Evolutionary conservation across 2,329 filamentous ascomycete species (phyloP), one percentile per base, ranked within the genome.

Genomic region (Epichloe typhina): DNA sequence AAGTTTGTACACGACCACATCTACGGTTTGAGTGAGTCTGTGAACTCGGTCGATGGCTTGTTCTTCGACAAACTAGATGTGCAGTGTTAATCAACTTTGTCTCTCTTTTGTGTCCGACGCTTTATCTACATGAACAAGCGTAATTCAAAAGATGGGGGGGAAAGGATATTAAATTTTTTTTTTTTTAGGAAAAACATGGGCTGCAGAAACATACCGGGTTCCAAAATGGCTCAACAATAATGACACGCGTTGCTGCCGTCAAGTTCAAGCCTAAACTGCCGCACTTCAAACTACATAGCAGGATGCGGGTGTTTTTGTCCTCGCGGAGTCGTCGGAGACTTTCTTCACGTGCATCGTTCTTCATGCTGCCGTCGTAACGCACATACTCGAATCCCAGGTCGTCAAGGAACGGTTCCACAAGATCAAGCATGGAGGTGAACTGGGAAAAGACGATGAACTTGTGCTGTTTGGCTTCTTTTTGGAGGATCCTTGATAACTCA

Each of bases 361-460:
- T 81, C 93, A 98, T 98, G 59, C 82, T 81, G 51, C 93, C 93
- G 64, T 98, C 93, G 67, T 98, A 98, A 50, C 93, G 86, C 15
- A 87, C 87, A 63, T 85, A 95, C 54, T 77, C 77, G 66, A 95
- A 84, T 13, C 82, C 80, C 13, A 84, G 82, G 46, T 81, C 76
- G 44, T 77, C 75, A 53, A 98, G 74, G 68, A 97, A 96, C 2
- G 93, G 93, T 64, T 97, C 89, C 55, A 98, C 83, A 31, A 97
- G 82, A 69, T 97, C 87, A 44, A 98, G 81, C 93, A 98, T 98
- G 0, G 88, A 93, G 0, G 93, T 98, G 69, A 98, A 98, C 61
- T 97, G 88, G 1, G 89, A 95, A 69, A 98, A 98, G 56, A 98
- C 89, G 61, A 98, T 98, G 63, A 95, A 95, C 64, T 98, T 98